Conservation (phyloP, 2,329 filamentous ascomycete genomes). For the Albifimbria verrucaria region DNA sequence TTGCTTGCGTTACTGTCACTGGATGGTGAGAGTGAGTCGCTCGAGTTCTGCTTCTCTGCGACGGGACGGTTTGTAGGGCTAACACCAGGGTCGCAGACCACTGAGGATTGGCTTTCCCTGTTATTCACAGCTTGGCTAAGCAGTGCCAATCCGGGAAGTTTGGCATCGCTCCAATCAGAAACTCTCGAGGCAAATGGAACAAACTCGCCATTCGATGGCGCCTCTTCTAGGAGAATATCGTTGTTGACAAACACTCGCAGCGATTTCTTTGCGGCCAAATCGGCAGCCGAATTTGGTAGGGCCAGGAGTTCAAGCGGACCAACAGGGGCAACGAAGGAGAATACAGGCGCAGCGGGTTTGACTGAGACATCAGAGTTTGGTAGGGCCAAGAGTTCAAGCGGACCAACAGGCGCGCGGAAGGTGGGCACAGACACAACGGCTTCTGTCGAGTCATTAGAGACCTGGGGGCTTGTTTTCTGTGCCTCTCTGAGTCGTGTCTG, state of each 20-base stretch:
- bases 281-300: slow-evolving; percentile 54
- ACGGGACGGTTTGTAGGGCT: background rate
- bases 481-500: slow-evolving; percentile 55
- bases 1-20: slow-evolving; percentile 18
- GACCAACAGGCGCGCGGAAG: slow-evolving; percentile 39
- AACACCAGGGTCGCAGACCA: background rate
- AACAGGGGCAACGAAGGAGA: too few relatives aligned
- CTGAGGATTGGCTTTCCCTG: background rate
- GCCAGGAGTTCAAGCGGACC: slow-evolving; percentile 44
- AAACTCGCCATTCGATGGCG: background rate
- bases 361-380: slow-evolving; percentile 54
- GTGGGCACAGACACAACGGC: slow-evolving; percentile 1
- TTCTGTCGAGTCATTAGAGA: slow-evolving; percentile 11
- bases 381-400: slow-evolving; percentile 44
- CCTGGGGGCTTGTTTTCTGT: slow-evolving; percentile 16
- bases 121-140: background rate
- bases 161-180: background rate
- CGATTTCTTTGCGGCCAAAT: slow-evolving; percentile 18
- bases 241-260: background rate
- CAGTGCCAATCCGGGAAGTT: background rate
- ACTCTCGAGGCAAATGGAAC: background rate
- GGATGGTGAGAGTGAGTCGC: slow-evolving; percentile 9
- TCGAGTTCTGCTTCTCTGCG: background rate
- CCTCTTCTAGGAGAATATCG: background rate
- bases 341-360: too few relatives aligned